phyloP scores from a whole-genome alignment of 1,284 basidiomycete species.

The Kwoniella shivajii region DNA sequence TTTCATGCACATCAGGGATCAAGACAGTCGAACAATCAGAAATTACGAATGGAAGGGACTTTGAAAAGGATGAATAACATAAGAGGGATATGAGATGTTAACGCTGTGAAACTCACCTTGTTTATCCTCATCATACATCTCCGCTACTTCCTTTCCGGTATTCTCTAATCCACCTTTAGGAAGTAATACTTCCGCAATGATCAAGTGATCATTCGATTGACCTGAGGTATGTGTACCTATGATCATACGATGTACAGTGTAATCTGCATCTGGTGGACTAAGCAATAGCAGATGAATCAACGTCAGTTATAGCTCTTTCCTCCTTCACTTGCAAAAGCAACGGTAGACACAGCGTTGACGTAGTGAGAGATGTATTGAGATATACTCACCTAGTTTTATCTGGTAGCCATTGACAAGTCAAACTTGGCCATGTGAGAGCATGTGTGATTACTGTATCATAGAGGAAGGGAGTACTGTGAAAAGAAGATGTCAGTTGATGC shows the following conservation, averaged over 20 bases:
- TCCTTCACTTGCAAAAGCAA: no score
- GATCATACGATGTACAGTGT: slow-evolving; percentile 88
- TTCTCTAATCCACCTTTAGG: slow-evolving; percentile 65
- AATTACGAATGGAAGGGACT: not conserved
- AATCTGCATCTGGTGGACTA: slow-evolving; percentile 78
- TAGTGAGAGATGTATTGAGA: not conserved
- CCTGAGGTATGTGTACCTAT: slow-evolving; percentile 97
- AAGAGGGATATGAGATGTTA: not conserved
- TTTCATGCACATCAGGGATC: not conserved
- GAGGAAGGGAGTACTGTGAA: slow-evolving; percentile 74
- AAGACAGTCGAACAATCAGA: not conserved
- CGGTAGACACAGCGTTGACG: no score
- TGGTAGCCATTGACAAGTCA: slow-evolving; percentile 99
- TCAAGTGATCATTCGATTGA: slow-evolving; percentile 91
- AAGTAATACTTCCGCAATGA: slow-evolving; percentile 92
- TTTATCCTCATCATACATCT: slow-evolving; percentile 86
- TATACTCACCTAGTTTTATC: slow-evolving; percentile 82
- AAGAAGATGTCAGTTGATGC: not conserved
- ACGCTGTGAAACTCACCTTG: slow-evolving; percentile 58
- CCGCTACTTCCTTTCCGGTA: slow-evolving; percentile 69
- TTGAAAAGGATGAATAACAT: not conserved
- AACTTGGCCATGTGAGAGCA: slow-evolving; percentile 95
- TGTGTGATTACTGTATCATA: slow-evolving; percentile 98
- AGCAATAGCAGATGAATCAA: no score
- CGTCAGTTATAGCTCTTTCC: no score